Evolutionary conservation across 768 basidiomycete genomes (phyloP).

Genomic region (Clathrus columnatus): DNA sequence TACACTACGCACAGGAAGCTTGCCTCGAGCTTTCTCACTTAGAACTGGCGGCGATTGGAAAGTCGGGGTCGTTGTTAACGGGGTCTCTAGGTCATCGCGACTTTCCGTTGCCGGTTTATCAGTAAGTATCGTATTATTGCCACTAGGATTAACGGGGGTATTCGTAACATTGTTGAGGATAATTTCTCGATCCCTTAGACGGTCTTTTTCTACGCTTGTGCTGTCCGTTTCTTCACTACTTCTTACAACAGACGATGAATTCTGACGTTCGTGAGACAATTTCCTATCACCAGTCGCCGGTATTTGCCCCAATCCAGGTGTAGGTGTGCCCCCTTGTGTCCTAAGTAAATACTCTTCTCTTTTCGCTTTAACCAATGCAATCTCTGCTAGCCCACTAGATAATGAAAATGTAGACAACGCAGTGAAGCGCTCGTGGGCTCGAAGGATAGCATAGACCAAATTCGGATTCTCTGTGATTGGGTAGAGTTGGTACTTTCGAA

Average conservation of each 20-base stretch:
- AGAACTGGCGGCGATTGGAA: not conserved
- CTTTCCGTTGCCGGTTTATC: conserved; percentile 18
- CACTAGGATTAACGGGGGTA: conserved; percentile 20
- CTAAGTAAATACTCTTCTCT: conserved; percentile 54
- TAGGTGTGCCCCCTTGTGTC: not conserved
- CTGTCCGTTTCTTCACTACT: not conserved
- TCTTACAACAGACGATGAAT: not conserved
- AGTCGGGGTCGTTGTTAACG: not conserved
- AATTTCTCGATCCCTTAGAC: conserved; percentile 3
- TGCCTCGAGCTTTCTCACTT: conserved; percentile 81
- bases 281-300: not conserved
- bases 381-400: conserved; percentile 74
- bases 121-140: conserved; percentile 21
- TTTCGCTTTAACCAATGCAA: conserved; percentile 61
- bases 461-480: conserved; percentile 68
- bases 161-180: conserved; percentile 20
- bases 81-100: not conserved
- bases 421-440: conserved; percentile 79
- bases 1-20: conserved; percentile 62
- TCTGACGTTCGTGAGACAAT: not conserved
- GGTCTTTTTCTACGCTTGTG: conserved; percentile 4
- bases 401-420: conserved; percentile 90
- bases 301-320: not conserved
- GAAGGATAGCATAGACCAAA: conserved; percentile 76
- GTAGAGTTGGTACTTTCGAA: conserved; percentile 23